These are phyloP conservation scores for Pogostemon cablin DNA, from an alignment of 257 asterid genomes.

Conservation along the genomic window DNA sequence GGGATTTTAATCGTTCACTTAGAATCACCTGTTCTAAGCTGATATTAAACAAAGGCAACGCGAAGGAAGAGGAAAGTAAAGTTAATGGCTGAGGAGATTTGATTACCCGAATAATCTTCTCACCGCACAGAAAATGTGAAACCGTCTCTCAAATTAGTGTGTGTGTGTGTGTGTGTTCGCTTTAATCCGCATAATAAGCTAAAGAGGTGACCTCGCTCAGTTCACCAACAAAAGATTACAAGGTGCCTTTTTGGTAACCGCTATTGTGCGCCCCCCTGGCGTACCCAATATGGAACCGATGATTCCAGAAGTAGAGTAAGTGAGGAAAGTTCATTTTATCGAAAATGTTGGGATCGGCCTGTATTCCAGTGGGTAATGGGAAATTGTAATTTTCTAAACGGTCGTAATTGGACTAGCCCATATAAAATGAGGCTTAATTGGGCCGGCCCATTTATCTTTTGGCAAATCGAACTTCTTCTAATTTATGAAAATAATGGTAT, in stretches of 20 bases:
- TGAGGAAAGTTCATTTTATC: not conserved
- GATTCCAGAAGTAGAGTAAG: conserved; percentile 14
- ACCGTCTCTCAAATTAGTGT: conserved; percentile 43
- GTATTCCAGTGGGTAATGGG: not conserved
- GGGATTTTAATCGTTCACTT: conserved; percentile 32
- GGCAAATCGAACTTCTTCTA: too few species aligned
- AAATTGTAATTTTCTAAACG: not conserved
- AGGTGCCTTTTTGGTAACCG: conserved; percentile 28
- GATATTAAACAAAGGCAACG: conserved; percentile 18
- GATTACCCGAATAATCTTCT: conserved; percentile 45
- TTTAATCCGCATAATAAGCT: conserved; percentile 37
- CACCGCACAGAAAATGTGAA: conserved; percentile 45
- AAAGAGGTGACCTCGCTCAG: conserved; percentile 34
- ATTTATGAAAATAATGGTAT: too few species aligned
- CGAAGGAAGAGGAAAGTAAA: conserved; percentile 32
- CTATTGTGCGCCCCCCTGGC: conserved; percentile 35
- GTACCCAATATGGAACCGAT: conserved; percentile 16
- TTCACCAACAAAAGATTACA: conserved; percentile 14
- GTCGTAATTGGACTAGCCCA: too few species aligned
- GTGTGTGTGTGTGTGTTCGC: conserved; percentile 44
- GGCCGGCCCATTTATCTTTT: too few species aligned
- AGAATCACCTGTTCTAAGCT: conserved; percentile 27
- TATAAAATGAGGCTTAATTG: too few species aligned
- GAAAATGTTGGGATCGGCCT: conserved; percentile 17
- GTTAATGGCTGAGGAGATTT: conserved; percentile 41